Evolutionary conservation across 352 stramenopile species (phyloP), one percentile per base, ranked within the genome.

Genomic region (Globisporangium paddicum): DNA sequence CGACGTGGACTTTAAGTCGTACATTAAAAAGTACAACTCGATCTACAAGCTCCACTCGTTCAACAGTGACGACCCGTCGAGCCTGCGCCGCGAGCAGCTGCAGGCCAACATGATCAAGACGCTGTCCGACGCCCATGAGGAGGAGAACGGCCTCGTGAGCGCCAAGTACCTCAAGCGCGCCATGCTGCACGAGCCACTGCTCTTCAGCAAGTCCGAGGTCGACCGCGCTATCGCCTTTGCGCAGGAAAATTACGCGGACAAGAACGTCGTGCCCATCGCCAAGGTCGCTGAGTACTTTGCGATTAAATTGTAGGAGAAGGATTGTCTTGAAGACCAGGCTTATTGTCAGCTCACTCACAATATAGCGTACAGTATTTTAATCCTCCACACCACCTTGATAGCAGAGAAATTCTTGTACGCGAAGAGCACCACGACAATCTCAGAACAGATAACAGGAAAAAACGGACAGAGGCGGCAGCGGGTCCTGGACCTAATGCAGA

Each of bases 11-110:
- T 94, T 91, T 60, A 56, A 90, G 52, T 63, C 77, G 13, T 94
- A 92, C 60, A 72, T 94, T 21, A 67, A 75, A 19, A 82, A 88
- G 68, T 92, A 90, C 72, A 77, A 64, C 52, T 87, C 78, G 32
- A 82, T 94, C 54, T 94, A 91, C 77, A 79, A 79, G 21, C 68
- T 94, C 61, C 81, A 91, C 77, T 85, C 82, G 21, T 90, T 93
- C 67, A 65, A 81, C 10, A 60, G 67, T 10, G 74, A 71, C 28
- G 63, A 76, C 38, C 51, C 51, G 18, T 75, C 71, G 35, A 58
- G 52, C 18, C 64, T 82, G 13, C 78, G 73, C 38, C 71, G 79
- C 55, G 79, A 75, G 28, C 76, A 91, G 51, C 67, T 90, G 41
- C 85, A 90, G 66, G 66, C 68, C 54, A 92, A 90, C 68, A 88